Percentiles rank a stretch among this genome's conserved stretches.
phyloP scores from a whole-genome alignment of 257 asterid species.

The Schizonepeta tenuifolia region DNA sequence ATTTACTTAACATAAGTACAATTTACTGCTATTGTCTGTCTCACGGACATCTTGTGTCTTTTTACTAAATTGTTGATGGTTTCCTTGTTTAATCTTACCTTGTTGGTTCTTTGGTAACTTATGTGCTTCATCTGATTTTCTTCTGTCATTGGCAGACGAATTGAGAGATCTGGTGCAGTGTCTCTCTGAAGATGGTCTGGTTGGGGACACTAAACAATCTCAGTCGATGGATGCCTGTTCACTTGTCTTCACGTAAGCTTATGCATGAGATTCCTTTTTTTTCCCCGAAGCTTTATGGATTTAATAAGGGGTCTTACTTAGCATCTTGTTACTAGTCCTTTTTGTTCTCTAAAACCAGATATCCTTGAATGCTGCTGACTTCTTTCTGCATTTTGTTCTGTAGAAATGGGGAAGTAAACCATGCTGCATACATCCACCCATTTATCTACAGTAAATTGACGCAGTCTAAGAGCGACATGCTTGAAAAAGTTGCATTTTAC shows the following conservation, averaged over 20 bases:
- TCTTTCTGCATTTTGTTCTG: constrained; percentile 33
- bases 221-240: constrained; percentile 40
- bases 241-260: constrained; percentile 58
- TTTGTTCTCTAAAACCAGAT: neutral
- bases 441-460: constrained; percentile 54
- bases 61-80: neutral
- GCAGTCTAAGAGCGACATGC: constrained; percentile 48
- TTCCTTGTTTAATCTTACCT: neutral
- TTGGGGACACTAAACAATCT: constrained; percentile 42
- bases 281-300: neutral
- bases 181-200: constrained; percentile 48
- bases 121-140: constrained; percentile 16
- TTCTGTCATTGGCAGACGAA: constrained; percentile 44
- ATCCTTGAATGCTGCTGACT: constrained; percentile 28
- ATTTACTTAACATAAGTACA: too few species aligned
- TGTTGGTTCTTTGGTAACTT: neutral
- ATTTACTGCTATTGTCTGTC: too few species aligned
- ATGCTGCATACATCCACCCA: constrained; percentile 65
- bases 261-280: constrained; percentile 10
- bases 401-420: constrained; percentile 55
- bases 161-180: constrained; percentile 38
- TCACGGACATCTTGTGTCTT: neutral
- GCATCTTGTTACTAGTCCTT: neutral
- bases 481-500: constrained; percentile 38
- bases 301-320: constrained; percentile 9